Conservation (phyloP, 148 eudicot genomes). For the Spergularia marina region DNA sequence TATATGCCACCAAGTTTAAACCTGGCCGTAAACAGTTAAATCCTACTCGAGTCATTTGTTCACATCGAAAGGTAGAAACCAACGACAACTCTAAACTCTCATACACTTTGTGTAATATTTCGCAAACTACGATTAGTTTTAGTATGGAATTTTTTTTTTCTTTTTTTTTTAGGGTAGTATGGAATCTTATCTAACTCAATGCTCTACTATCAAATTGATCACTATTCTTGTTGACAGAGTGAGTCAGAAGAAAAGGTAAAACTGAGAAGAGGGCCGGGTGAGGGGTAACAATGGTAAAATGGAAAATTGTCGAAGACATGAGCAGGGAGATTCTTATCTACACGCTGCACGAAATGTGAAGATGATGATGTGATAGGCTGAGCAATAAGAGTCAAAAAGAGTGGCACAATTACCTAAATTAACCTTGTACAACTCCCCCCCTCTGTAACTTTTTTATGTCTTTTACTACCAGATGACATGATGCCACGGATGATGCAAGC, state of each 20-base stretch:
- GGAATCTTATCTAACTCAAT: too few species aligned
- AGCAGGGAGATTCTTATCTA: conserved; percentile 22
- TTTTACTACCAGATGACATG: conserved; percentile 9
- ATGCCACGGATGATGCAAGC: conserved; percentile 18
- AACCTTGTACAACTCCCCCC: conserved; percentile 7
- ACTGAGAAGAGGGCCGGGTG: background rate
- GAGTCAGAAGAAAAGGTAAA: background rate
- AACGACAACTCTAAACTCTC: too few species aligned
- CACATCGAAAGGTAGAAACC: too few species aligned
- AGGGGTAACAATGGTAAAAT: conserved; percentile 1
- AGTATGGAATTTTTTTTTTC: too few species aligned
- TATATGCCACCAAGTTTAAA: too few species aligned
- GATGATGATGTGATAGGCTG: conserved; percentile 3
- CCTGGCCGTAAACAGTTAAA: too few species aligned
- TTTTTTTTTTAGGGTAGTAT: too few species aligned
- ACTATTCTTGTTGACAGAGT: too few species aligned
- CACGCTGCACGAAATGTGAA: conserved; percentile 24
- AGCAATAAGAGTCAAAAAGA: conserved; percentile 11
- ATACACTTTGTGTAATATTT: too few species aligned
- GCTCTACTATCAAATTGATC: too few species aligned
- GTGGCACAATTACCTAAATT: conserved; percentile 19
- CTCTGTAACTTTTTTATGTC: background rate
- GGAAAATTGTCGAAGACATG: conserved; percentile 6
- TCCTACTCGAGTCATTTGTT: too few species aligned
- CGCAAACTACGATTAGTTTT: too few species aligned